Conservation (phyloP, 2,329 filamentous ascomycete species). For the Nigrospora sphaerica region DNA sequence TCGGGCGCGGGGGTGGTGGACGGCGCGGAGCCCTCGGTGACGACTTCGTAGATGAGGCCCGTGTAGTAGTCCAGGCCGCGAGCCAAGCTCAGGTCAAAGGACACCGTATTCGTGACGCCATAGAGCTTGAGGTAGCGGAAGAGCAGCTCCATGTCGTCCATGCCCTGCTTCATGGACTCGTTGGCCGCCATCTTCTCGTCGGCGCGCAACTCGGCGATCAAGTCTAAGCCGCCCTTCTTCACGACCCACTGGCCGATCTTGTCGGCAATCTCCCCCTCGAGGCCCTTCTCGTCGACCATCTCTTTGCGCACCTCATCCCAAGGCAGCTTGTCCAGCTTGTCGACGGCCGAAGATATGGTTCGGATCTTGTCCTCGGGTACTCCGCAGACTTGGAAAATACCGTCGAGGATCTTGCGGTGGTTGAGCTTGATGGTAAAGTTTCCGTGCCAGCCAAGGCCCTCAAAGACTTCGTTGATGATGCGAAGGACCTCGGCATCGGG, state of each 20-base stretch:
- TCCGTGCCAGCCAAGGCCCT: conserved; percentile 60
- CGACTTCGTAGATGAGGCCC: conserved; percentile 65
- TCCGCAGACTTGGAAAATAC: conserved; percentile 71
- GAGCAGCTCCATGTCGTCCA: conserved; percentile 62
- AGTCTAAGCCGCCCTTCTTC: conserved; percentile 57
- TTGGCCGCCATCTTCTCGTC: conserved; percentile 57
- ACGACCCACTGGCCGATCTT: conserved; percentile 67
- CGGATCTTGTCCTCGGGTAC: conserved; percentile 68
- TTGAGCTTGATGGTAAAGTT: conserved; percentile 73
- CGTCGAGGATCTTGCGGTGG: conserved; percentile 72
- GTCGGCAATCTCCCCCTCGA: conserved; percentile 60
- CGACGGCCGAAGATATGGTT: conserved; percentile 68
- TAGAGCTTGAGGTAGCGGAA: conserved; percentile 65
- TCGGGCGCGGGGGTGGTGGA: conserved; percentile 25
- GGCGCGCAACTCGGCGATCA: conserved; percentile 51
- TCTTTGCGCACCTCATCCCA: conserved; percentile 70
- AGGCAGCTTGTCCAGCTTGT: conserved; percentile 71
- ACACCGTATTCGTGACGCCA: conserved; percentile 54
- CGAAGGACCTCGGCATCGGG: conserved; percentile 68
- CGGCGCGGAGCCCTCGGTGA: conserved; percentile 61
- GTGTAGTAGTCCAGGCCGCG: conserved; percentile 73
- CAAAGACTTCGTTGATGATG: conserved; percentile 66
- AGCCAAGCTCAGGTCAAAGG: conserved; percentile 67
- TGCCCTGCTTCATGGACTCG: conserved; percentile 56
- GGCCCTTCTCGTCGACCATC: conserved; percentile 71